A percentile compares a stretch with the other conserved stretches of the same genome.
Conservation (phyloP, 2,329 filamentous ascomycete genomes). For the Trichoderma oligosporum region DNA sequence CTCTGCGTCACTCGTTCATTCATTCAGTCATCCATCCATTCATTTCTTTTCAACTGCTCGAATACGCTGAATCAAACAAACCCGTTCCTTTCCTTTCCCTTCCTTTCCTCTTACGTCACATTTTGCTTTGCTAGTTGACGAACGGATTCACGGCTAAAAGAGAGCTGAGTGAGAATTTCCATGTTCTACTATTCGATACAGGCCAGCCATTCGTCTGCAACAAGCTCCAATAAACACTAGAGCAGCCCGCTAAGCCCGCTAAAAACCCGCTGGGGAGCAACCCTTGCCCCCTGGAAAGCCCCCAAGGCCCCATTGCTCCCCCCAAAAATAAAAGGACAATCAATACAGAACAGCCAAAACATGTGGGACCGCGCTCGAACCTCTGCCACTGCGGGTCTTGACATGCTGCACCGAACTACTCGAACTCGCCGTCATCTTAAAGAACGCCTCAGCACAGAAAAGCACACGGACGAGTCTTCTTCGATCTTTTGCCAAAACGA, state of each 20-base stretch:
- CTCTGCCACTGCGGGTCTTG: slow-evolving; percentile 17
- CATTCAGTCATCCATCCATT: too few species aligned
- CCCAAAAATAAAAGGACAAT: slow-evolving; percentile 3
- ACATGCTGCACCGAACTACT: slow-evolving; percentile 9
- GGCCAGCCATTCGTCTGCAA: not conserved
- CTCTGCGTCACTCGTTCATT: too few species aligned
- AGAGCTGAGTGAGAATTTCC: too few species aligned
- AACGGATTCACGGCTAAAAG: slow-evolving; percentile 8
- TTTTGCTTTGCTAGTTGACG: too few species aligned
- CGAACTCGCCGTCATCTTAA: slow-evolving; percentile 2
- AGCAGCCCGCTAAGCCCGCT: not conserved
- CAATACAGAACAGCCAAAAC: not conserved
- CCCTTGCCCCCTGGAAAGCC: not conserved
- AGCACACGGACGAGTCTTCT: not conserved
- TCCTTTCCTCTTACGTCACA: too few species aligned
- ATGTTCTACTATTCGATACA: too few species aligned
- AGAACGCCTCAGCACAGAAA: slow-evolving; percentile 1
- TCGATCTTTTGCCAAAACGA: slow-evolving; percentile 15
- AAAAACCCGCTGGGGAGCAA: not conserved
- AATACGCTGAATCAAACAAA: too few species aligned
- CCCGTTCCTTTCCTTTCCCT: not conserved
- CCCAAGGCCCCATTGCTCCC: too few species aligned
- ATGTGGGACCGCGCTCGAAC: slow-evolving; percentile 15
- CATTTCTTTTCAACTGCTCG: too few species aligned
- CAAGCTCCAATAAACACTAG: not conserved